phyloP scores from a whole-genome alignment of 495 filamentous ascomycete genomes.

The Aspergillus sparsus region DNA sequence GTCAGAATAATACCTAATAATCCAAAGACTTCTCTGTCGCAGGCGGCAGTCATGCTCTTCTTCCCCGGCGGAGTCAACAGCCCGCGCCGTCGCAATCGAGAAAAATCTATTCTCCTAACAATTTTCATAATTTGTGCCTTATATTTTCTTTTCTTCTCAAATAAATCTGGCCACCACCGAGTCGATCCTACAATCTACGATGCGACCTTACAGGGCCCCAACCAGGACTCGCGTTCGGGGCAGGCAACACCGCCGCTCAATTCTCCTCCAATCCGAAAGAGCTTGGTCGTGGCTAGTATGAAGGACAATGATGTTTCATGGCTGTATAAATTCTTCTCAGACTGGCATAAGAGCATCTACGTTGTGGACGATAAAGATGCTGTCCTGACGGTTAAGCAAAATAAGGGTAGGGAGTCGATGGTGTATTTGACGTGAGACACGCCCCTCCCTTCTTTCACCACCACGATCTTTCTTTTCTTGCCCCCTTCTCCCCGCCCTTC shows the following conservation, averaged over 20 bases:
- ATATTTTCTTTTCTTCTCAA: slow-evolving; percentile 45
- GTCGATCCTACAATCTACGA: slow-evolving; percentile 30
- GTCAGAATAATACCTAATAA: background rate
- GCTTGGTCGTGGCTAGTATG: slow-evolving; percentile 58
- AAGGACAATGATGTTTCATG: slow-evolving; percentile 56
- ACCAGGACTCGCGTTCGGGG: slow-evolving; percentile 29
- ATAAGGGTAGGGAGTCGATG: slow-evolving; percentile 62
- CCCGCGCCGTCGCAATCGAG: slow-evolving; percentile 45
- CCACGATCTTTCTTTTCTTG: background rate
- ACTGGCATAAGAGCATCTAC: slow-evolving; percentile 54
- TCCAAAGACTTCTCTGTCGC: background rate
- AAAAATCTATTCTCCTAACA: slow-evolving; percentile 44
- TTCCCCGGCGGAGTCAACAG: slow-evolving; percentile 40
- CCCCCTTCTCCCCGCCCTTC: slow-evolving; percentile 34
- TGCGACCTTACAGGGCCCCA: slow-evolving; percentile 18
- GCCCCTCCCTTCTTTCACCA: slow-evolving; percentile 4
- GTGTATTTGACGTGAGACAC: slow-evolving; percentile 57
- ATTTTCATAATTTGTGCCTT: slow-evolving; percentile 43
- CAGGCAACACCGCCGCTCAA: slow-evolving; percentile 29
- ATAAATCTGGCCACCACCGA: slow-evolving; percentile 23
- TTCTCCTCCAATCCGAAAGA: slow-evolving; percentile 35
- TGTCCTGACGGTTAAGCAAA: slow-evolving; percentile 47
- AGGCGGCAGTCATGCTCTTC: slow-evolving; percentile 38
- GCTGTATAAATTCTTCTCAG: slow-evolving; percentile 51
- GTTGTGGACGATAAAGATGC: slow-evolving; percentile 52